Base-by-base conservation (phyloP, 1,284 basidiomycete species). In the Naganishia sp. region DNA sequence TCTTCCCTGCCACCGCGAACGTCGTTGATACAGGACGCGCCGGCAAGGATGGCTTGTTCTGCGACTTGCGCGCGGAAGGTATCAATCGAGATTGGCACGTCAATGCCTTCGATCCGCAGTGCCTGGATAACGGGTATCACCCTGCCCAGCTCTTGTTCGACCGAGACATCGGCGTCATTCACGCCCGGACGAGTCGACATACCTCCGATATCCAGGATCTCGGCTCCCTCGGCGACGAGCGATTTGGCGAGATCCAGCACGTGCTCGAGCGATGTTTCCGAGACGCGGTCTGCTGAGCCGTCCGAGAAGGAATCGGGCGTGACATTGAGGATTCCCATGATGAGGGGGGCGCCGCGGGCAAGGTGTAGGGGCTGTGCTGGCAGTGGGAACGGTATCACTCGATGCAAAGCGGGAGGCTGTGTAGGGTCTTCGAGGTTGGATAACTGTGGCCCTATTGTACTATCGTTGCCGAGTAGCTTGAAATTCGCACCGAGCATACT, bases 291-390 rank as follows among this genome's bases (percentile, higher is more conserved):
- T 17, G n/a, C 43, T 31, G 71, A 66, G 15, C 93, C 93, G 71
- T 98, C 94, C 0, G 94, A 98, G 81, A 99, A 99, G 0, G 94
- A 97, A 79, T 99, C 94, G 1, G 96, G 96, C 0, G 96, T 99
- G 3, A 86, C 85, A 75, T 99, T 98, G 71, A 99, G 85, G 5
- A 93, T 97, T 0, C 90, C 90, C 96, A 99, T 99, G 67, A 98
- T 78, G 67, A 85, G 84, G 1, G 91, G 93, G 32, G 72, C 72
- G 13, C 75, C 71, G 39, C 73, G 71, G 67, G 69, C 64, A 53
- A 79, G 72, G 1, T 82, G 80, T 69, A 85, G 82, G n/a, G 75
- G 76, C 78, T 85, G 85, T 87, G 75, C 83, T 79, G 31, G 82
- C 63, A 68, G 15, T 54, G 72, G 60, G 73, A 74, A 70, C 35